Evolutionary conservation across 108 stramenopile species (phyloP).

Genomic region (Ochromonas danica): DNA sequence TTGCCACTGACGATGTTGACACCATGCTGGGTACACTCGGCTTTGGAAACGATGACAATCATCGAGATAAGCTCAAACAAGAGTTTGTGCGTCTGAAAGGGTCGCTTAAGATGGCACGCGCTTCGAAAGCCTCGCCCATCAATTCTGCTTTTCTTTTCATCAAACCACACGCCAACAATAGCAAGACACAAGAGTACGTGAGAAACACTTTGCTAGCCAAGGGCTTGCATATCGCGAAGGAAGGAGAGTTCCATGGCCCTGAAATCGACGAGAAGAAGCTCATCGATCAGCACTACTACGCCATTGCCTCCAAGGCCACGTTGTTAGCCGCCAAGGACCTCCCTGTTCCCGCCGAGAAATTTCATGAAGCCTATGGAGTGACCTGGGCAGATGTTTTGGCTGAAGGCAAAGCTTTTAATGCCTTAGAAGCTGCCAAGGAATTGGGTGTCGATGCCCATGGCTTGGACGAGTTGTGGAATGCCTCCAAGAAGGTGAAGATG

Average conservation of each 20-base stretch:
- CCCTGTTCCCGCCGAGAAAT: constrained; percentile 24
- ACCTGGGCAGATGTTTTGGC: background rate
- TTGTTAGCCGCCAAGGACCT: background rate
- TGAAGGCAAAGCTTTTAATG: constrained; percentile 23
- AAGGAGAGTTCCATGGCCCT: constrained; percentile 12
- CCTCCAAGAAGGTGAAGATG: background rate
- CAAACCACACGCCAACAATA: constrained; percentile 25
- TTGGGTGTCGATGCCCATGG: constrained; percentile 18
- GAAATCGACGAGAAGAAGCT: constrained; percentile 19
- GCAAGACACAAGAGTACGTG: background rate
- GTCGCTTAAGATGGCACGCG: too few relatives aligned
- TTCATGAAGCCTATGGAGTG: constrained; percentile 12
- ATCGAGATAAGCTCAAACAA: too few relatives aligned
- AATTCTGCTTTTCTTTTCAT: constrained; percentile 32
- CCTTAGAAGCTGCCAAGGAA: background rate
- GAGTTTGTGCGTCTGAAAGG: too few relatives aligned
- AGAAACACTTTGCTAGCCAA: background rate
- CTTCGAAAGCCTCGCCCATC: too few relatives aligned
- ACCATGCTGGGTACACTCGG: too few relatives aligned
- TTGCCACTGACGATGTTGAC: too few relatives aligned
- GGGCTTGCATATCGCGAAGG: background rate
- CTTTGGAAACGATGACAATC: too few relatives aligned
- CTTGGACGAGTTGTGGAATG: background rate
- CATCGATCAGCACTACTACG: constrained; percentile 32
- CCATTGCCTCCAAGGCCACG: constrained; percentile 32